A percentile compares a stretch with the other conserved stretches of the same genome.
phyloP scores from a whole-genome alignment of 78 protist species.

The Chrysochromulina parva region DNA sequence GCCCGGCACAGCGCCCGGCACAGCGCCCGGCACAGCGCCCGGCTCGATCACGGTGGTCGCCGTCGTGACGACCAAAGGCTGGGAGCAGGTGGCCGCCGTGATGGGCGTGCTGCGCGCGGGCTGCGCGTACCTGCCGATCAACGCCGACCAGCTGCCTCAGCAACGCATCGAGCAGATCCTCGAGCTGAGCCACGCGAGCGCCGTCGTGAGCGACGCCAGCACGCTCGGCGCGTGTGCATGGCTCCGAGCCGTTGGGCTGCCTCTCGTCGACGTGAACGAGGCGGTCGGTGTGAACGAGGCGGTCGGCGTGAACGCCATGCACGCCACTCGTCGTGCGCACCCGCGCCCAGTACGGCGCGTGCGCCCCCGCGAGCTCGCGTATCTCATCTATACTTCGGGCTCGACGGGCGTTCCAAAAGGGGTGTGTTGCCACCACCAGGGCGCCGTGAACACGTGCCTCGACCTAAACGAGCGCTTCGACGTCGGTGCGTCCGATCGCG shows the following conservation, averaged over 20 bases:
- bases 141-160: background rate
- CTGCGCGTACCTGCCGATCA: slow-evolving; percentile 27
- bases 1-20: too few relatives aligned
- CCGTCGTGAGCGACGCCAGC: background rate
- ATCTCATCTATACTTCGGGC: slow-evolving; percentile 55
- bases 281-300: background rate
- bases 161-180: background rate
- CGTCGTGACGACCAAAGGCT: background rate
- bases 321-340: too few relatives aligned
- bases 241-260: background rate
- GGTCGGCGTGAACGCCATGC: background rate
- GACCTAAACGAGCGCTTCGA: background rate
- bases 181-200: background rate
- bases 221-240: background rate
- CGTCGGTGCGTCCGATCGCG: background rate
- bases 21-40: too few relatives aligned
- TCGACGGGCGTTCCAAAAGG: slow-evolving; percentile 60
- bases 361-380: slow-evolving; percentile 20
- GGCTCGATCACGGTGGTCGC: background rate
- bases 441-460: background rate
- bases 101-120: slow-evolving; percentile 33
- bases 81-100: slow-evolving; percentile 11
- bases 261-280: background rate
- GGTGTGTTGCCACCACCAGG: background rate
- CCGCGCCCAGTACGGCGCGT: too few relatives aligned